Base-by-base conservation (phyloP, 2,329 filamentous ascomycete species). In the Paecilomyces niveus region DNA sequence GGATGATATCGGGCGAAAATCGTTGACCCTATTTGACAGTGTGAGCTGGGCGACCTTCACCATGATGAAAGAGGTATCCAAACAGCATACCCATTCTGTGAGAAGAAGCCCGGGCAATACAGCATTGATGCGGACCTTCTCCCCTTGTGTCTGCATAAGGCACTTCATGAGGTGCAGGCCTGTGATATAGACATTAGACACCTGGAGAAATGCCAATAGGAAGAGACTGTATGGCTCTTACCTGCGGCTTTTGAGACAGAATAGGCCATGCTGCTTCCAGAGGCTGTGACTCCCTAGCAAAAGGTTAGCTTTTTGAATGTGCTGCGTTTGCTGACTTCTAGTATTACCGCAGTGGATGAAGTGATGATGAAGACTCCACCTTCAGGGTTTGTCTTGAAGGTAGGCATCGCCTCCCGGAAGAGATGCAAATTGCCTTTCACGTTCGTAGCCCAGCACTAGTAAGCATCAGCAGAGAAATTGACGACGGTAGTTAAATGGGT, bases 231-330 rank as follows among this genome's bases (percentile, higher is more conserved):
- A 39, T 9, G 11, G 6, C 31, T 21, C 59, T 54, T 70, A 74
- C 87, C 84, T 10, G 90, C 90, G 0, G 89, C 83, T 70, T 94
- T 94, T 39, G 88, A 89, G 18, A 92, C 87, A 0, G 85, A 80
- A 67, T 94, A 94, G 3, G 90, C 84, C 86, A 86, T 81, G 50
- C 80, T 82, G 63, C 80, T 83, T 3, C 84, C 84, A 56, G 68
- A 70, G 55, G 81, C 71, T n/a, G 75, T 68, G 60, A 81, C 64
- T 53, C 80, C 80, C 80, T 82, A 61, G 7, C 18, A 35, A 51
- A 53, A 22, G 35, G 45, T 31, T n/a, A 54, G 45, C 21, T 8
- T 26, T n/a, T 52, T 2, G 22, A 45, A 35, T 21, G 54, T 32
- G 61, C 11, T 15, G 45, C 49, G 1, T 54, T 18, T 1, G 3